These are phyloP conservation scores for Spathaspora sp. DNA, from an alignment of 805 yeast species.

Conservation along the genomic window DNA sequence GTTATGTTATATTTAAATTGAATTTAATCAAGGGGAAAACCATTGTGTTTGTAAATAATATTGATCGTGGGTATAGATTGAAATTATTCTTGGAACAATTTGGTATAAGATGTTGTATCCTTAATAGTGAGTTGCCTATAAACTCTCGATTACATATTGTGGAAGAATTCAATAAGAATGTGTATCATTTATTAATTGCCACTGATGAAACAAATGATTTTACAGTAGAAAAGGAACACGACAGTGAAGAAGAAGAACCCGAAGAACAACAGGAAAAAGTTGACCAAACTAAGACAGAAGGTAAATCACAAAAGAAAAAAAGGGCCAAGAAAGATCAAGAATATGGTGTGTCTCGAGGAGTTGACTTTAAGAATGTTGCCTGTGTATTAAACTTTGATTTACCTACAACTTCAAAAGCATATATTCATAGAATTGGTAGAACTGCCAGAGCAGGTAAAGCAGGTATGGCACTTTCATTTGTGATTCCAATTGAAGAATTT, in stretches of 20 bases:
- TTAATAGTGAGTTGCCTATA: slow-evolving; percentile 89
- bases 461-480: slow-evolving; percentile 93
- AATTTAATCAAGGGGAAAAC: slow-evolving; percentile 88
- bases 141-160: slow-evolving; percentile 93
- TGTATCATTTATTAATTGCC: slow-evolving; percentile 84
- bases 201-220: slow-evolving; percentile 82
- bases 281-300: slow-evolving; percentile 7
- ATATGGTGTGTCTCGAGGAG: slow-evolving; percentile 94
- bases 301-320: slow-evolving; percentile 25
- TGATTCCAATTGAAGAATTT: slow-evolving; percentile 75
- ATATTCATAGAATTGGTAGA: slow-evolving; percentile 92
- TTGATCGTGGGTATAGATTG: slow-evolving; percentile 92
- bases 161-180: slow-evolving; percentile 89
- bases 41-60: slow-evolving; percentile 83
- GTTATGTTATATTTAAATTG: slow-evolving; percentile 89
- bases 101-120: slow-evolving; percentile 82
- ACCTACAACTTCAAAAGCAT: slow-evolving; percentile 84
- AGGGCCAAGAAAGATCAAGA: slow-evolving; percentile 57
- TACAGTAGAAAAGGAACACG: slow-evolving; percentile 48
- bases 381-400: slow-evolving; percentile 94
- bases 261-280: slow-evolving; percentile 42
- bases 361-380: slow-evolving; percentile 92
- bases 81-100: slow-evolving; percentile 91
- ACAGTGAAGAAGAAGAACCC: slow-evolving; percentile 21
- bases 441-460: slow-evolving; percentile 97